Base-by-base conservation (phyloP, 2,329 filamentous ascomycete genomes). In the Canariomyces notabilis region DNA sequence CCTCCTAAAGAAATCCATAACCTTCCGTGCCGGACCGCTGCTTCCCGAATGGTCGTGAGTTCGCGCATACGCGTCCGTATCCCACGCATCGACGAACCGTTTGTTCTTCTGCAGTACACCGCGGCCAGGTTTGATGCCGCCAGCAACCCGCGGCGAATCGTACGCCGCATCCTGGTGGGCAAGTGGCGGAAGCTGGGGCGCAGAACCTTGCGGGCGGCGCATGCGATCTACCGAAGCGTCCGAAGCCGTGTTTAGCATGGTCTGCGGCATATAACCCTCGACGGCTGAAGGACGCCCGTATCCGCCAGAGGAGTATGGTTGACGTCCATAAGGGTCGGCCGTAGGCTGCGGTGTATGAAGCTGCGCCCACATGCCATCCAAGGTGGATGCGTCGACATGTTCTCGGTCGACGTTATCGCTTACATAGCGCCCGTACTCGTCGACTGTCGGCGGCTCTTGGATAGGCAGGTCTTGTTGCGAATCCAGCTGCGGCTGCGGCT, bases 1-100 rank as follows among this genome's bases (percentile, higher is more conserved):
- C 64, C 90, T 79, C 58, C 93, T 79, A 74, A 98, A 98, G 67
- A 97, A 95, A 69, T 98, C 91, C 90, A 98, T 97, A 32, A 98
- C 93, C 62, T 89, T 83, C 64, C 90, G 85, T 12, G 90, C 89
- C 3, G 89, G 87, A 46, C 88, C 88, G 54, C 83, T 91, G 65
- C 87, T 94, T 36, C 91, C 91, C 23, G 83, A 83, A 60, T 89
- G 83, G 42, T 83, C 79, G 43, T 75, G 74, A 29, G 65, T 64
- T 53, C 71, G 75, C 37, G 70, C 73, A 51, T 76, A 77, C 40
- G 80, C 77, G 56, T 88, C 85, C 52, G 82, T 79, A 50, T 95
- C 89, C 63, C 95, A 96, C 2, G 87, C 89, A 59, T 96, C 89
- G 1, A 80, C 83, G 58, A 98, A 95, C 55, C 89, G 82, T 67